Evolutionary conservation across 2,329 filamentous ascomycete species (phyloP).

Genomic region (Diplodia seriata): DNA sequence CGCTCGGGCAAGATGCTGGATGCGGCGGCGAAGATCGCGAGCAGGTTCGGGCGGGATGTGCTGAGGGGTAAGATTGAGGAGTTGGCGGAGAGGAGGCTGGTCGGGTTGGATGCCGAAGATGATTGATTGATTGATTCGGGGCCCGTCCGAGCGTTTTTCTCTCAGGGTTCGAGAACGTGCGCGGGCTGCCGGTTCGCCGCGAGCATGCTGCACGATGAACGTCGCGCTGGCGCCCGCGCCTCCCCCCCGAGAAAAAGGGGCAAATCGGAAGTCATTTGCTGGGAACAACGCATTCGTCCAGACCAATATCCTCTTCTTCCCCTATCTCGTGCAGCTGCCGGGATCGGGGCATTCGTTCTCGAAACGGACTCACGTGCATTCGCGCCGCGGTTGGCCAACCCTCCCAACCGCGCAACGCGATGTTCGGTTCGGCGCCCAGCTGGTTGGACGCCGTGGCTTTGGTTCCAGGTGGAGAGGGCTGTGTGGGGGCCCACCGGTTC

Average conservation of each 20-base stretch:
- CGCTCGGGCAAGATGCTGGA: constrained; percentile 87
- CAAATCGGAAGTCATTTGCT: neutral
- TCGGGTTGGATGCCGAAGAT: constrained; percentile 63
- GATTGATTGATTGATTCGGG: constrained; percentile 12
- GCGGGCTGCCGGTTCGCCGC: neutral
- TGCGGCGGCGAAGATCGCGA: constrained; percentile 86
- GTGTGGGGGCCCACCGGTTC: constrained; percentile 5
- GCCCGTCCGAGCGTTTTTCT: neutral
- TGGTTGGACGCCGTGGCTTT: neutral
- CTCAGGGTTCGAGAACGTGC: constrained; percentile 2
- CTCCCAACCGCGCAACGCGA: neutral
- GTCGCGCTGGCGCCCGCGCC: too few species aligned
- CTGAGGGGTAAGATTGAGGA: constrained; percentile 91
- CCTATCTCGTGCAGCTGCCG: neutral
- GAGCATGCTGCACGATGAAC: neutral
- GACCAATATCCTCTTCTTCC: neutral
- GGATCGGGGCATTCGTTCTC: neutral
- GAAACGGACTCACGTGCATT: neutral
- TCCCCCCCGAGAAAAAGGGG: neutral
- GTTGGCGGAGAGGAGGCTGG: constrained; percentile 73
- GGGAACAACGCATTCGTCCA: neutral
- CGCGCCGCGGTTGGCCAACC: neutral
- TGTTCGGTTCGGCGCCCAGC: neutral
- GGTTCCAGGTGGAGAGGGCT: constrained; percentile 7
- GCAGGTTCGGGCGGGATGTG: constrained; percentile 79